Conservation (phyloP, 2,329 filamentous ascomycete species). For the Emmonsiellopsis sp. region DNA sequence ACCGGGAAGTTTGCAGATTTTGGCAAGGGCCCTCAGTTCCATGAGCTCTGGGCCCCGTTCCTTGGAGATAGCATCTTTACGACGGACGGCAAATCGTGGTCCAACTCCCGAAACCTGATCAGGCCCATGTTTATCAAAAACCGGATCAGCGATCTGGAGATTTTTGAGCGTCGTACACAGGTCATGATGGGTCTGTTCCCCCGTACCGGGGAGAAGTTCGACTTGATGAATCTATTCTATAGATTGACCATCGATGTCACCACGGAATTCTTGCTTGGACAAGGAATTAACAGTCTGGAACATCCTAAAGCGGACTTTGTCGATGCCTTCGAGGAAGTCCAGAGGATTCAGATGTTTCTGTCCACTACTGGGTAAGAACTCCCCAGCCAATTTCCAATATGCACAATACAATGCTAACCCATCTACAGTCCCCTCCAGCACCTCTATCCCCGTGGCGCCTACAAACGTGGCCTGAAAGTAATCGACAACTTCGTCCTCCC, state of each 20-base stretch:
- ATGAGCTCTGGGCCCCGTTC: slow-evolving; percentile 54
- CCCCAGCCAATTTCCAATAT: not conserved
- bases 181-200: slow-evolving; percentile 56
- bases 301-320: slow-evolving; percentile 62
- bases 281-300: slow-evolving; percentile 49
- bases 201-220: slow-evolving; percentile 34
- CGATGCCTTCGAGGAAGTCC: slow-evolving; percentile 65
- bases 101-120: slow-evolving; percentile 61
- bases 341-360: slow-evolving; percentile 52
- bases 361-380: slow-evolving; percentile 1
- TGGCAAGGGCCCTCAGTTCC: slow-evolving; percentile 68
- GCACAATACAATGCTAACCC: not conserved
- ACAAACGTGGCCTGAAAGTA: slow-evolving; percentile 49
- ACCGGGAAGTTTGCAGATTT: slow-evolving; percentile 69
- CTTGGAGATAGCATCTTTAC: slow-evolving; percentile 56
- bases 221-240: slow-evolving; percentile 14
- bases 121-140: slow-evolving; percentile 72
- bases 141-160: slow-evolving; percentile 64
- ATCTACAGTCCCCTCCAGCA: slow-evolving; percentile 42
- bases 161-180: slow-evolving; percentile 65
- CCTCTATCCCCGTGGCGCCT: slow-evolving; percentile 51
- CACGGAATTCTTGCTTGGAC: slow-evolving; percentile 69
- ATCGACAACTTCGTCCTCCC: slow-evolving; percentile 62
- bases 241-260: slow-evolving; percentile 67
- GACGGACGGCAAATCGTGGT: slow-evolving; percentile 65